Evolutionary conservation across 1,139 yeast species (phyloP), one percentile per base, ranked within the genome.

Genomic region (Yamadazyma atmosphaerica): DNA sequence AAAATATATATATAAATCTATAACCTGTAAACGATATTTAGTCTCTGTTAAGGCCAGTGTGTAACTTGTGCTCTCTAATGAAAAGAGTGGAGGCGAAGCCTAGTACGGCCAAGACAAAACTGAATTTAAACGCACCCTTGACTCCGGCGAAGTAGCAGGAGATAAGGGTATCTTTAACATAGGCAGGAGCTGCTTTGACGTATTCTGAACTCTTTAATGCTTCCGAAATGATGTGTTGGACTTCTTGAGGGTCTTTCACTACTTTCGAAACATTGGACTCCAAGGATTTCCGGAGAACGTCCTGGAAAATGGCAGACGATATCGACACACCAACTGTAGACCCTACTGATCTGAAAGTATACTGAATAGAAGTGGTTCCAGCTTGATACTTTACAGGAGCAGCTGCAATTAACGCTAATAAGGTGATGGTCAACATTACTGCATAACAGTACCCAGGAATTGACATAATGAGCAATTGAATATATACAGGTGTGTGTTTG

Each of bases 301-400:
- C 70, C 46, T 75, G 78, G 61, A 84, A 83, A 21, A 83, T 68
- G 2, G 89, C 83, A 5, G 84, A 77, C 0, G 86, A 84, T 27
- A 81, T 55, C 0, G 90, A 70, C 4, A 84, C 86, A 15, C 90
- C 90, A 35, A 82, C 57, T 0, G 89, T 82, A 1, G 87, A 81
- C 0, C 90, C 92, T 4, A 85, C 78, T 2, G 89, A 81, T 49
- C 90, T 68, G 62, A 82, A 83, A 3, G 86, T 81, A 56, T 84
- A 84, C 49, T 83, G 87, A 43, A 84, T 83, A 1, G 88, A 81
- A 0, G 92, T 84, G 0, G 86, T 77, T 6, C 84, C 76, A 4
- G 90, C 90, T 57, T 83, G 90, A 47, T 68, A 73, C 45, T 78
- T 75, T 29, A 62, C 66, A 2, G 86, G 85, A 8, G 73, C 79